Percentiles rank a stretch among this genome's conserved stretches.
Conservation (phyloP, 2,329 filamentous ascomycete genomes). For the Aureobasidium lini region DNA sequence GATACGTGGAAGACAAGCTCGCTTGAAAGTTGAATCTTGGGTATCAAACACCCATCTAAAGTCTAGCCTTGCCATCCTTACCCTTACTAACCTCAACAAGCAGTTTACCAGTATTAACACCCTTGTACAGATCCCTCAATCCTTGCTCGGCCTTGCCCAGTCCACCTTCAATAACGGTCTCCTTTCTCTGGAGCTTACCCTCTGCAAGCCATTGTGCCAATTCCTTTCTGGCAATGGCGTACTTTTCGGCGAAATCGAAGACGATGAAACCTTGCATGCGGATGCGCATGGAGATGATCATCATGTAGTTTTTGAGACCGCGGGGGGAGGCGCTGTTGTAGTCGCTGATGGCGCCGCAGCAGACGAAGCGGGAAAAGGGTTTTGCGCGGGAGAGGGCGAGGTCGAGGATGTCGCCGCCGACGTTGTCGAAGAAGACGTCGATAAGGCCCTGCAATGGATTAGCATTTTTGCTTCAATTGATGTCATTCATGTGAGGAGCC, state of each 20-base stretch:
- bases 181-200: slow-evolving; percentile 39
- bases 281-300: slow-evolving; percentile 49
- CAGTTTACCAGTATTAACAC: slow-evolving; percentile 5
- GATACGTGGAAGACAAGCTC: too few relatives aligned
- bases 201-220: slow-evolving; percentile 61
- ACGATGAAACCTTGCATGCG: slow-evolving; percentile 66
- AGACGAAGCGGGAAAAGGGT: slow-evolving; percentile 55
- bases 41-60: neutral
- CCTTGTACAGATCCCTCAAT: slow-evolving; percentile 10
- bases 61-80: slow-evolving; percentile 3
- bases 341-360: slow-evolving; percentile 62
- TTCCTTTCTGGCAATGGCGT: slow-evolving; percentile 50
- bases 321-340: slow-evolving; percentile 52
- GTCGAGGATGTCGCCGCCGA: slow-evolving; percentile 63
- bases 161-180: slow-evolving; percentile 8
- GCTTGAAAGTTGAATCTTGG: neutral
- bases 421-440: slow-evolving; percentile 58
- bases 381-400: slow-evolving; percentile 56
- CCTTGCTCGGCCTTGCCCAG: slow-evolving; percentile 8
- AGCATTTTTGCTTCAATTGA: neutral
- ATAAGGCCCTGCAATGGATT: neutral
- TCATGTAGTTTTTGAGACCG: slow-evolving; percentile 51
- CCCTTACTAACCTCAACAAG: slow-evolving; percentile 10
- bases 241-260: slow-evolving; percentile 57
- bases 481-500: neutral